These are phyloP conservation scores for Ochromonas danica DNA, from an alignment of 108 stramenopile species.

Conservation along the genomic window DNA sequence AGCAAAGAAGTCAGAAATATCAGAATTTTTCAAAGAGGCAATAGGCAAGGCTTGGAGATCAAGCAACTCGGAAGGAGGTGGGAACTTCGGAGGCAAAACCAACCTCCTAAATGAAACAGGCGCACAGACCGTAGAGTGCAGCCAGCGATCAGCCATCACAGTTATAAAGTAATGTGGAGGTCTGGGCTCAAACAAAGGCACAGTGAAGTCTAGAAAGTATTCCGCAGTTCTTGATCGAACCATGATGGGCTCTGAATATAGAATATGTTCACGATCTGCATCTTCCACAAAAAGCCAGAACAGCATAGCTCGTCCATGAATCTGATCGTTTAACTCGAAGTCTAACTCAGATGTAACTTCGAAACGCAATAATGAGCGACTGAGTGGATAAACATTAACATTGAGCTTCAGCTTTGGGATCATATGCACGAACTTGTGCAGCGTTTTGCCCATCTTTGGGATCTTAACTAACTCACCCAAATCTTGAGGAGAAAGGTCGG, in stretches of 20 bases:
- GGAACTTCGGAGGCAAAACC: constrained; percentile 91
- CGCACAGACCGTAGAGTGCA: constrained; percentile 81
- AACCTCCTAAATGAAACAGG: constrained; percentile 92
- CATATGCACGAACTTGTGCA: constrained; percentile 94
- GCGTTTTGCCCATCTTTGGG: constrained; percentile 91
- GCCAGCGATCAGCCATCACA: constrained; percentile 92
- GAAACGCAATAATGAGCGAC: constrained; percentile 84
- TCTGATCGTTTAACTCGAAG: constrained; percentile 75
- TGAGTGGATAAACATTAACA: constrained; percentile 93
- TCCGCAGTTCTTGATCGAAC: constrained; percentile 48
- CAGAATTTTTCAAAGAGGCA: constrained; percentile 67
- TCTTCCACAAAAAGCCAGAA: constrained; percentile 95
- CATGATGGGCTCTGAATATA: constrained; percentile 76
- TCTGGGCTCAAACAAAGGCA: constrained; percentile 88
- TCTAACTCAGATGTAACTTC: constrained; percentile 85
- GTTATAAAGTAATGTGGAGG: constrained; percentile 94
- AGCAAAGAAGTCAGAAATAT: constrained; percentile 37
- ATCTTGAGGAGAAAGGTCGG: constrained; percentile 86
- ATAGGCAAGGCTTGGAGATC: constrained; percentile 91
- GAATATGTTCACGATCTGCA: constrained; percentile 85
- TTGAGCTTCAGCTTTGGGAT: constrained; percentile 87
- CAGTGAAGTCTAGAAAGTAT: constrained; percentile 80
- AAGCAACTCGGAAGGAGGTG: constrained; percentile 89
- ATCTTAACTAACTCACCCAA: constrained; percentile 95
- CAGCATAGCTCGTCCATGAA: constrained; percentile 84